Evolutionary conservation across 805 yeast genomes (phyloP).

Genomic region (Candida michaelii): DNA sequence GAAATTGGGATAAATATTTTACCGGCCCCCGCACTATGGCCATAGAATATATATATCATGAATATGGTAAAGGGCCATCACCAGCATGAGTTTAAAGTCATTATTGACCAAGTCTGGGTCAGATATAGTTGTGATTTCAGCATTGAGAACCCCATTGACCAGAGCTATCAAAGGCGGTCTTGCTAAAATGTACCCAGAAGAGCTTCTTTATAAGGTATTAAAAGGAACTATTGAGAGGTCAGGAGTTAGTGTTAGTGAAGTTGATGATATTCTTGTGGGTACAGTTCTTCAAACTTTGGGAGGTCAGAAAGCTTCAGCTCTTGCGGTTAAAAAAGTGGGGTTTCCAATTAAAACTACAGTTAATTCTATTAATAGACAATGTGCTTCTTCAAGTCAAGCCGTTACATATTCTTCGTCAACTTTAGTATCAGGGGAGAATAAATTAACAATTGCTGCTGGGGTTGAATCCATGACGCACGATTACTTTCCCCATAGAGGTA

Average conservation of each 20-base stretch:
- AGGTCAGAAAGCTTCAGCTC: constrained; percentile 38
- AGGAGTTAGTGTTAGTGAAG: constrained; percentile 22
- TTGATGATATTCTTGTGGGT: constrained; percentile 38
- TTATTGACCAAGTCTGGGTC: constrained; percentile 22
- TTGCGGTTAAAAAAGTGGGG: constrained; percentile 33
- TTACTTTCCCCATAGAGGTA: constrained; percentile 40
- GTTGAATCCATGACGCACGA: constrained; percentile 45
- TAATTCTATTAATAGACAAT: constrained; percentile 37
- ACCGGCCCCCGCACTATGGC: too few relatives aligned
- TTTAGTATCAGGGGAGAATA: constrained; percentile 28
- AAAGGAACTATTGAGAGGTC: constrained; percentile 26
- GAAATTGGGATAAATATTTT: too few relatives aligned
- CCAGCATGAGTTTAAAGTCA: background rate
- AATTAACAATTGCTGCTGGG: constrained; percentile 39
- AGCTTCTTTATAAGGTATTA: constrained; percentile 29
- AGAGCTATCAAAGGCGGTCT: constrained; percentile 37
- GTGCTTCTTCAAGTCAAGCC: constrained; percentile 42
- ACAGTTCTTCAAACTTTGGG: constrained; percentile 38
- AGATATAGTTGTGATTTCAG: constrained; percentile 37
- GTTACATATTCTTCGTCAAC: constrained; percentile 31
- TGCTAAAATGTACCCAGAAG: constrained; percentile 35
- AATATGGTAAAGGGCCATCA: too few relatives aligned
- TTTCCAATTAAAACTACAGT: constrained; percentile 35
- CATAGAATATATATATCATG: too few relatives aligned
- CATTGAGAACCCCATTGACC: constrained; percentile 36